Percentiles rank a stretch among this genome's conserved stretches.
Conservation (phyloP, 2,329 filamentous ascomycete genomes). For the Colletotrichum theobromicola region DNA sequence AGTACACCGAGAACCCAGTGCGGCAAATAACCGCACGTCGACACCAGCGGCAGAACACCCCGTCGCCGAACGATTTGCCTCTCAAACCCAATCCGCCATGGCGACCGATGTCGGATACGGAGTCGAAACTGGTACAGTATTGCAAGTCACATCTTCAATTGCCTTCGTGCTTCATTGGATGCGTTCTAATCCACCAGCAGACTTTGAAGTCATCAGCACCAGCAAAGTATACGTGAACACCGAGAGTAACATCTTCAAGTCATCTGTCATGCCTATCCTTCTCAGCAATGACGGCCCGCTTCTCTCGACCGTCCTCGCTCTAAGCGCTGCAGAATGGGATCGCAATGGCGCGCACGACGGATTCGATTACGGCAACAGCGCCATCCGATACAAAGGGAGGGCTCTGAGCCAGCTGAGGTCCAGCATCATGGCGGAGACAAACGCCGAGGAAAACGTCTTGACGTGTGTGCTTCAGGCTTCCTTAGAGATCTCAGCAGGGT, state of each 20-base stretch:
- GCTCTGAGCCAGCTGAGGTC: not conserved
- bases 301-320: not conserved
- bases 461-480: constrained; percentile 9
- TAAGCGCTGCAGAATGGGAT: not conserved
- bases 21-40: not conserved
- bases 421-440: not conserved
- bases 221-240: not conserved
- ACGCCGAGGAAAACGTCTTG: not conserved
- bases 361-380: not conserved
- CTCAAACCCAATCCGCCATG: not conserved
- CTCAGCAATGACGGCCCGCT: not conserved
- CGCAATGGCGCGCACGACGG: not conserved
- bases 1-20: not conserved
- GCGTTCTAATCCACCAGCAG: not conserved
- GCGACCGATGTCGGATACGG: not conserved
- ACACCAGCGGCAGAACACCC: not conserved
- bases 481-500: not conserved
- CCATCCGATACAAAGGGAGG: not conserved
- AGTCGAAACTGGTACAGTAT: not conserved
- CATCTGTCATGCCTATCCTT: not conserved
- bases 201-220: constrained; percentile 2
- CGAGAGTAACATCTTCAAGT: not conserved
- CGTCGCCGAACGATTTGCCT: not conserved
- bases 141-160: not conserved
- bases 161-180: not conserved